phyloP scores from a whole-genome alignment of 164 flowering plant species.

The Vitis cinerea region DNA sequence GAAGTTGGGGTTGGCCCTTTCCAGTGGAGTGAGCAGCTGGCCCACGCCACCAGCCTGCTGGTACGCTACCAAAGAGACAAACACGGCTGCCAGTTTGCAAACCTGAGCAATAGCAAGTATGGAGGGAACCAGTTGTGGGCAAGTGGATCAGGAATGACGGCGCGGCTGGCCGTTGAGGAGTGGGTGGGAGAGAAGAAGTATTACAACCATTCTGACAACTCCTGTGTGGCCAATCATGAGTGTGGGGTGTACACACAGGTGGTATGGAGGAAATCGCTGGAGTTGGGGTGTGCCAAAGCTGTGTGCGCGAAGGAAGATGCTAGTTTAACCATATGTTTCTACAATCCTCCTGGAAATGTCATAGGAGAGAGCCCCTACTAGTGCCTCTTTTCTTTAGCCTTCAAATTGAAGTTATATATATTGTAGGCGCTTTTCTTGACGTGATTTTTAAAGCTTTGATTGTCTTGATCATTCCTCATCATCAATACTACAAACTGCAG shows the following conservation, averaged over 20 bases:
- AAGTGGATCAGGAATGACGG: constrained; percentile 33
- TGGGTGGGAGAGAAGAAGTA: constrained; percentile 62
- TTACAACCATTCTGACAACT: constrained; percentile 45
- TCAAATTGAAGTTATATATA: no score
- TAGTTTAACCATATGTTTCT: constrained; percentile 55
- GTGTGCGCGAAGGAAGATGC: constrained; percentile 31
- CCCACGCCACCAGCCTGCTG: constrained; percentile 31
- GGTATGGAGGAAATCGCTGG: constrained; percentile 58
- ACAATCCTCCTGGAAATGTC: constrained; percentile 67
- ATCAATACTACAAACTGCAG: no score
- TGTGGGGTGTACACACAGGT: constrained; percentile 73
- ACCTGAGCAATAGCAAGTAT: constrained; percentile 30
- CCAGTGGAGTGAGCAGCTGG: constrained; percentile 56
- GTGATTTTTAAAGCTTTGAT: no score
- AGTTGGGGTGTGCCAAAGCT: constrained; percentile 69
- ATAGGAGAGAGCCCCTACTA: constrained; percentile 64
- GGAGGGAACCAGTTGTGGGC: constrained; percentile 65
- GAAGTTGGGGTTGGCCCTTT: constrained; percentile 57
- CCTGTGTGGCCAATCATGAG: constrained; percentile 39
- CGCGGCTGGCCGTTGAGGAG: constrained; percentile 41
- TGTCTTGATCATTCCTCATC: no score
- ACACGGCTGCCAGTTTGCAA: constrained; percentile 52
- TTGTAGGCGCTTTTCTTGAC: no score
- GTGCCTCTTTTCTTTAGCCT: not conserved
- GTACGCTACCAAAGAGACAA: constrained; percentile 56